Evolutionary conservation across 2,329 filamentous ascomycete genomes (phyloP), one percentile per base, ranked within the genome.

Genomic region (Hypomyces perniciosus): DNA sequence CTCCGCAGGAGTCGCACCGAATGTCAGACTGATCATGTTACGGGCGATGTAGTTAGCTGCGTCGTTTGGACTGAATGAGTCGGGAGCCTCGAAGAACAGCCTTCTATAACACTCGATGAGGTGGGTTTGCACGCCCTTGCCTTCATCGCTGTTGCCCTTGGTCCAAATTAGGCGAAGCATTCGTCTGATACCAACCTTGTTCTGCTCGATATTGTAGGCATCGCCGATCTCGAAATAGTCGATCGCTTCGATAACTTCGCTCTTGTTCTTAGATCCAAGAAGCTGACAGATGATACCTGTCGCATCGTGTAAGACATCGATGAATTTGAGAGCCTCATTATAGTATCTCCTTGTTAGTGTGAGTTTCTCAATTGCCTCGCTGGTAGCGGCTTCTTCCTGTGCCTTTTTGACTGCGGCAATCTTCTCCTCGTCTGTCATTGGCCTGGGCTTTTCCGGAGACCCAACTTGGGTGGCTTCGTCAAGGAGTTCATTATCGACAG

Each of bases 91-190:
- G 61, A 99, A 99, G 71, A 97, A 99, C 1, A 99, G 80, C 20
- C 89, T 84, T 65, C 88, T 93, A 74, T 99, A 99, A 68, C 90
- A 96, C 60, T 99, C 93, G 58, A 99, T 96, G 30, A 99, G 78
- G 68, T 99, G 93, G 2, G 88, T 88, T 66, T 99, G 95, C 2
- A 99, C 91, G 50, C 93, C 93, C 72, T 97, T 99, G 61, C 95
- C 93, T 75, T 99, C 95, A 62, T 99, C 93, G 61, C 90, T 97
- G 71, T 97, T 99, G 60, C 93, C 92, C 72, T 99, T 99, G 57
- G 93, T 99, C 93, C 93, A 99, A 67, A 99, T 99, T 20, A 99
- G 77, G 48, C 92, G 85, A 56, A 99, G 78, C 93, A 99, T 99
- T 51, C 90, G 86, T 53, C 92, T 83, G 62, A 99, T 97, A 51